phyloP scores from a whole-genome alignment of 2,329 filamentous ascomycete genomes.

The Didymella arachidicola region DNA sequence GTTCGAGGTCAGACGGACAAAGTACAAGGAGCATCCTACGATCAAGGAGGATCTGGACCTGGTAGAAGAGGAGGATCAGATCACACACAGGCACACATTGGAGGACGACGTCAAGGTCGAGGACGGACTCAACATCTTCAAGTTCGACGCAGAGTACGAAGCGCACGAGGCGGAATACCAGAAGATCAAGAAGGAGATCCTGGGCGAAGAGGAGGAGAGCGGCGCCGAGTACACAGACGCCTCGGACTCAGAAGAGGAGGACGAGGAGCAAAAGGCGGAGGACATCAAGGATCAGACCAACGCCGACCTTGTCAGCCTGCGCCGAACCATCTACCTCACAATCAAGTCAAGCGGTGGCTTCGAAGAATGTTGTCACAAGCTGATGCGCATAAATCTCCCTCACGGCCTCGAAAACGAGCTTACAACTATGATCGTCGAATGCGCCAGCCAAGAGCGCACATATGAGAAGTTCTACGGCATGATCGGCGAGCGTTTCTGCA shows the following conservation, averaged over 20 bases:
- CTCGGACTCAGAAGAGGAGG: conserved; percentile 75
- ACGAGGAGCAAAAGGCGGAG: conserved; percentile 79
- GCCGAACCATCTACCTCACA: conserved; percentile 93
- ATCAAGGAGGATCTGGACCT: conserved; percentile 92
- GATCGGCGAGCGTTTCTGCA: conserved; percentile 93
- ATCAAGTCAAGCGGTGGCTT: conserved; percentile 97
- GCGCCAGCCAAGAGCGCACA: conserved; percentile 93
- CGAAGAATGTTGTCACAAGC: conserved; percentile 95
- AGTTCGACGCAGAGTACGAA: conserved; percentile 88
- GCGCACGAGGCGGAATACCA: conserved; percentile 90
- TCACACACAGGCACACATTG: conserved; percentile 84
- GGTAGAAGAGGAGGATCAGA: conserved; percentile 97
- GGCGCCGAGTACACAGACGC: conserved; percentile 73
- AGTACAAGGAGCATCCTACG: conserved; percentile 92
- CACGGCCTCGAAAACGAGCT: conserved; percentile 86
- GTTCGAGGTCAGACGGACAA: conserved; percentile 95
- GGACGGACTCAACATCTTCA: conserved; percentile 93
- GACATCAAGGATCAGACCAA: conserved; percentile 99
- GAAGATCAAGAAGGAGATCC: conserved; percentile 88
- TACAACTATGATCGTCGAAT: conserved; percentile 96
- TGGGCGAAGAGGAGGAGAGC: conserved; percentile 76
- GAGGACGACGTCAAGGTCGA: conserved; percentile 80
- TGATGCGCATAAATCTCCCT: conserved; percentile 87
- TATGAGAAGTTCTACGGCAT: conserved; percentile 98
- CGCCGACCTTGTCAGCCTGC: conserved; percentile 90